A percentile compares a stretch with the other conserved stretches of the same genome.
Evolutionary conservation across 305 asterid species (phyloP).

Genomic region (Fraxinus xanthoxyloides): DNA sequence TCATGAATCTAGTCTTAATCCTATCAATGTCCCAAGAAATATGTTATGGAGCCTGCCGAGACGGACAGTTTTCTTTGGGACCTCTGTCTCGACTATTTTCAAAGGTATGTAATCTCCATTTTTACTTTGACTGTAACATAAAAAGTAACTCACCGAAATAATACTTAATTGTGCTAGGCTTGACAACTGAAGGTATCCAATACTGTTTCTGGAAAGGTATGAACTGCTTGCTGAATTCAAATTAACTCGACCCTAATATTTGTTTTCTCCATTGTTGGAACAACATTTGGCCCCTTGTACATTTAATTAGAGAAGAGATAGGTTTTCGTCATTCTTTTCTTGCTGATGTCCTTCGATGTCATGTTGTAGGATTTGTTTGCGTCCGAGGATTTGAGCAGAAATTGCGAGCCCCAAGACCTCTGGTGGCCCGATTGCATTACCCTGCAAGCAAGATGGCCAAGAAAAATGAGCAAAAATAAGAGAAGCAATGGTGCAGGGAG

Average conservation of each 20-base stretch:
- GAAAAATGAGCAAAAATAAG: constrained; percentile 34
- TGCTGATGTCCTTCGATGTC: constrained; percentile 14
- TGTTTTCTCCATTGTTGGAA: background rate
- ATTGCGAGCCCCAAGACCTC: constrained; percentile 75
- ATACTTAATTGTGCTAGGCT: constrained; percentile 46
- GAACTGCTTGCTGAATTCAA: constrained; percentile 14
- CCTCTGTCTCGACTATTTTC: constrained; percentile 81
- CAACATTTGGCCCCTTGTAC: background rate
- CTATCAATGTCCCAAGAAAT: constrained; percentile 73
- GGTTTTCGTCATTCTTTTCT: background rate
- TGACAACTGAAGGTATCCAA: constrained; percentile 68
- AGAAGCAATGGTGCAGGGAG: constrained; percentile 27
- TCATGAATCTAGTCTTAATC: constrained; percentile 72
- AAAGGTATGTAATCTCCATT: constrained; percentile 47
- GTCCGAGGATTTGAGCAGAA: constrained; percentile 82
- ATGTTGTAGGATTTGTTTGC: constrained; percentile 79
- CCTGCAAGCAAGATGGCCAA: constrained; percentile 58
- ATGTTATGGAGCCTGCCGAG: constrained; percentile 71
- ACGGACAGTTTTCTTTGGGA: constrained; percentile 85
- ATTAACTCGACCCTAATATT: background rate
- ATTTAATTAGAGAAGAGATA: background rate
- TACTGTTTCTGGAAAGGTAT: constrained; percentile 95
- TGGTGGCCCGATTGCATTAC: constrained; percentile 66
- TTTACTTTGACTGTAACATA: constrained; percentile 12
- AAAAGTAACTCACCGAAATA: constrained; percentile 24